These are phyloP conservation scores for Tritrichomonas musculus DNA, from an alignment of 208 protist genomes.

Conservation along the genomic window DNA sequence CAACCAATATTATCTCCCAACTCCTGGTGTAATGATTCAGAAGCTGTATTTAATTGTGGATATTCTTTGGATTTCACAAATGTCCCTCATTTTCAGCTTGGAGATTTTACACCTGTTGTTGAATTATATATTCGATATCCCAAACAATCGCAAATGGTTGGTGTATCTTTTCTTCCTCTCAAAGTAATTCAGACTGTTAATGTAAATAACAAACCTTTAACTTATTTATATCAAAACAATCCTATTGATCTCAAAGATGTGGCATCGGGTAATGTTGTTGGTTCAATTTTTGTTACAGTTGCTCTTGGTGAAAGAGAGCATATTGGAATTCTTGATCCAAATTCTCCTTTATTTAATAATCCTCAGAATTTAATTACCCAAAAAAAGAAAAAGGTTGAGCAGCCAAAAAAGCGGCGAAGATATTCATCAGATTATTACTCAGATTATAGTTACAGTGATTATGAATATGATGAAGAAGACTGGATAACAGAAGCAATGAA, in stretches of 20 bases:
- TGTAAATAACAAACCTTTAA: background rate
- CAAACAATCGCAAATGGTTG: background rate
- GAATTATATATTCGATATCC: background rate
- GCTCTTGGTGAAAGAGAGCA: background rate
- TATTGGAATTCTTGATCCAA: background rate
- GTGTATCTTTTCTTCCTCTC: background rate
- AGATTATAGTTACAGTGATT: background rate
- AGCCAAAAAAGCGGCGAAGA: background rate
- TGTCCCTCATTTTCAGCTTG: background rate
- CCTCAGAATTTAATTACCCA: background rate
- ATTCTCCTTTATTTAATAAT: background rate
- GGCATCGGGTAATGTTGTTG: background rate
- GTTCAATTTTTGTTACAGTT: background rate
- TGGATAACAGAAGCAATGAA: background rate
- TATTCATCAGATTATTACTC: background rate
- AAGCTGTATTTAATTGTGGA: slow-evolving; percentile 13
- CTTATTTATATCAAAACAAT: background rate
- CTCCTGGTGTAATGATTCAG: background rate
- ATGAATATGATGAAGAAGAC: background rate
- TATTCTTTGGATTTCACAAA: background rate
- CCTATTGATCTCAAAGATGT: background rate
- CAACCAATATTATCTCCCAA: background rate
- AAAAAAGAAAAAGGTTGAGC: background rate
- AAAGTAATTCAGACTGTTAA: background rate
- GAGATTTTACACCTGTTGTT: background rate